Evolutionary conservation across 2,329 filamentous ascomycete genomes (phyloP), one percentile per base, ranked within the genome.

Genomic region (Microcera coccophila): DNA sequence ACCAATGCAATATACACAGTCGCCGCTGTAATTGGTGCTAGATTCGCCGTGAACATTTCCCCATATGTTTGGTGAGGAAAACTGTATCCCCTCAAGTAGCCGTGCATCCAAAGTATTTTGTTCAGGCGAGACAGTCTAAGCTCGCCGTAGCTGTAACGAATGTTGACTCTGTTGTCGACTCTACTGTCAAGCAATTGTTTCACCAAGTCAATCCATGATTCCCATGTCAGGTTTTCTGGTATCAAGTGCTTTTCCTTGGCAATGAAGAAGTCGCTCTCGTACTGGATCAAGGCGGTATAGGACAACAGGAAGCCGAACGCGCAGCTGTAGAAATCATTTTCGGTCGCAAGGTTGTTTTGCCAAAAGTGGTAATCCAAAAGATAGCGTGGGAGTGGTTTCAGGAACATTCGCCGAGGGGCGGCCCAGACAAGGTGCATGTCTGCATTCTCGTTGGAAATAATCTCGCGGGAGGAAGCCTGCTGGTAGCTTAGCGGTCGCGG

Each of bases 1-100:
- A 74, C 60, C 14, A 77, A 50, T 29, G 64, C 66, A 16, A 74
- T 51, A 48, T 70, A 76, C 3, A 66, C 66, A 3, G 67, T 64
- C 2, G 64, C 52, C 8, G 63, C 57, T 1, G 68, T 58, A 2
- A 76, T 47, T 63, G 57, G 67, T 15, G 60, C 58, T 17, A 74
- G 65, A 45, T 74, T 71, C 24, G 69, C 58, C 11, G 59, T 57
- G 33, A 75, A 67, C 44, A 74, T 71, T 16, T 56, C 54, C 3
- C 54, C 48, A 51, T 74, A 77, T 35, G 57, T 38, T 15, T 55
- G 41, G 55, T 58, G 62, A 21, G 18, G 29, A n/a, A 50, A 22
- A 41, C 57, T 36, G 35, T 61, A 65, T 9, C 47, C 46, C 11
- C 46, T 47, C 10, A 60, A 43, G 22, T 7, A 26, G 3, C 55